phyloP scores from a whole-genome alignment of 2,329 filamentous ascomycete genomes.

The Cordyceps tenuipes region DNA sequence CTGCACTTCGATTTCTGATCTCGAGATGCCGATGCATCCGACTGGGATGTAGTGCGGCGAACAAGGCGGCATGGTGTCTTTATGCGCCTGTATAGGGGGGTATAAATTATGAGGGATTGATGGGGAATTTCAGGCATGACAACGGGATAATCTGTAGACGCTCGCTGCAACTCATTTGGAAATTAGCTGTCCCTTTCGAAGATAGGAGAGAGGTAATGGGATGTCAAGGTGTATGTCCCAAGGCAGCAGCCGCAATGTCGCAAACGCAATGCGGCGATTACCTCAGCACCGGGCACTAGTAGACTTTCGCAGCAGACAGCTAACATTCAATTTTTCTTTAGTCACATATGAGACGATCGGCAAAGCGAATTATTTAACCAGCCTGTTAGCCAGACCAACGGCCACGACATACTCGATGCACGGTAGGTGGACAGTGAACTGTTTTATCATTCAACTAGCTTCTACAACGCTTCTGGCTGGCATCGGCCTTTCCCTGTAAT shows the following conservation, averaged over 20 bases:
- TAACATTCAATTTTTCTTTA: too few relatives aligned
- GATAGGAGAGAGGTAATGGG: too few relatives aligned
- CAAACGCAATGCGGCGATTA: too few relatives aligned
- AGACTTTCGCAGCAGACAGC: too few relatives aligned
- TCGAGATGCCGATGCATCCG: slow-evolving; percentile 29
- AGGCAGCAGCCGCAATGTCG: too few relatives aligned
- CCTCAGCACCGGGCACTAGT: too few relatives aligned
- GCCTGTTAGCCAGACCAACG: not conserved
- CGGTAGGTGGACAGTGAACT: not conserved
- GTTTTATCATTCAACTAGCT: not conserved
- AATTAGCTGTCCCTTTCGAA: too few relatives aligned
- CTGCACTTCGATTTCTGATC: slow-evolving; percentile 13
- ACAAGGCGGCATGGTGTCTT: slow-evolving; percentile 14
- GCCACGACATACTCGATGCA: not conserved
- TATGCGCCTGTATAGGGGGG: not conserved
- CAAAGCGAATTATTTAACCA: too few relatives aligned
- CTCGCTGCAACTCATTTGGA: too few relatives aligned
- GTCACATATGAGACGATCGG: too few relatives aligned
- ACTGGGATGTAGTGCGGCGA: slow-evolving; percentile 29
- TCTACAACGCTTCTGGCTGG: not conserved
- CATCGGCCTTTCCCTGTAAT: not conserved
- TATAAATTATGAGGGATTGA: not conserved
- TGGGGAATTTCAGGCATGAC: not conserved
- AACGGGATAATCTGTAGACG: not conserved
- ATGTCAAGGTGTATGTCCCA: too few relatives aligned